phyloP scores from a whole-genome alignment of 148 eudicot genomes.

The Vaccinium macrocarpon region DNA sequence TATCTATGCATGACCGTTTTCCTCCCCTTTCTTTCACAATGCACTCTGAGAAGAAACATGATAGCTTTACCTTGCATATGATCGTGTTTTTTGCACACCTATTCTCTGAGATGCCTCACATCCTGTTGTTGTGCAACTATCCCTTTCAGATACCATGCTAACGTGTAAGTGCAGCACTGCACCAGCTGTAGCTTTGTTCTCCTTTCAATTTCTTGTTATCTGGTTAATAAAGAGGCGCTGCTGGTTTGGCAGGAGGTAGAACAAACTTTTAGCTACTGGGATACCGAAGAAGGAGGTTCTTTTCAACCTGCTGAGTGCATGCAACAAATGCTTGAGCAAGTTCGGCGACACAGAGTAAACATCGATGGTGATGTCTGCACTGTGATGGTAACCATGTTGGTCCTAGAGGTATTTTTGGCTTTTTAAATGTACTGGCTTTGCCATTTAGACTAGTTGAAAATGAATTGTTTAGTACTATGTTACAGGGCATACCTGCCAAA shows the following conservation, averaged over 20 bases:
- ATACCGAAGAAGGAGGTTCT: conserved; percentile 41
- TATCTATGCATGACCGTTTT: background rate
- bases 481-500: background rate
- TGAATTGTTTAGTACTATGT: background rate
- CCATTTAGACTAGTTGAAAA: background rate
- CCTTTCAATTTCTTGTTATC: background rate
- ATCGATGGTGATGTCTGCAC: conserved; percentile 78
- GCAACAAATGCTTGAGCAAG: conserved; percentile 78
- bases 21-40: background rate
- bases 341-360: conserved; percentile 73
- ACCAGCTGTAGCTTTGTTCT: background rate
- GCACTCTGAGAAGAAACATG: background rate
- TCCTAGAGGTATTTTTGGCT: conserved; percentile 30
- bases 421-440: background rate
- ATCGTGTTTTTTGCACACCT: background rate
- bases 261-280: conserved; percentile 55
- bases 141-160: conserved; percentile 2
- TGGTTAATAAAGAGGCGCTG: background rate
- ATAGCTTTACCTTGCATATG: background rate
- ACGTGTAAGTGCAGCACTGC: background rate
- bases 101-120: background rate
- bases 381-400: conserved; percentile 81
- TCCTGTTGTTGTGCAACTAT: background rate
- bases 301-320: conserved; percentile 79
- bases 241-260: conserved; percentile 57